Evolutionary conservation across 495 filamentous ascomycete species (phyloP).

Genomic region (Sordaria brevicollis): DNA sequence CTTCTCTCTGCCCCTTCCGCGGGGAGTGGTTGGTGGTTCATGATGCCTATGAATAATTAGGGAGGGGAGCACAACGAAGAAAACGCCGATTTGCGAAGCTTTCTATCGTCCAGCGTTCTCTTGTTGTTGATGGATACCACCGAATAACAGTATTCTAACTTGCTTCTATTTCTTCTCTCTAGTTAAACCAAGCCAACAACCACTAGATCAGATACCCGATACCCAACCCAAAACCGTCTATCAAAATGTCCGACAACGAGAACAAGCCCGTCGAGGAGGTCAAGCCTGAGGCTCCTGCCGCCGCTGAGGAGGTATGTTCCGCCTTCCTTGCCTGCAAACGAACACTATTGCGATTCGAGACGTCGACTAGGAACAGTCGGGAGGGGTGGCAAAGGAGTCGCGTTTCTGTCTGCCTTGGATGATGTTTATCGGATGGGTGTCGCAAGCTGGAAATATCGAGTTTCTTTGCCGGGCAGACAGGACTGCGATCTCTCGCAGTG

Average conservation of each 20-base stretch:
- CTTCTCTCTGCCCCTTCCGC: not conserved
- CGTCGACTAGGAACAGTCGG: not conserved
- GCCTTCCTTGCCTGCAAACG: not conserved
- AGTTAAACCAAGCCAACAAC: not conserved
- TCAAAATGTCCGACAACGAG: constrained; percentile 34
- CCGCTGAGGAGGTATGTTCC: constrained; percentile 34
- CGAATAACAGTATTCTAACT: not conserved
- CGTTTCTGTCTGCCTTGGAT: not conserved
- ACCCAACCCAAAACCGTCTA: not conserved
- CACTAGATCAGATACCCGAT: not conserved
- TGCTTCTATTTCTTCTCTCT: not conserved
- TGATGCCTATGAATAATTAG: not conserved
- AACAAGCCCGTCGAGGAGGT: constrained; percentile 27
- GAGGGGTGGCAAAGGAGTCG: not conserved
- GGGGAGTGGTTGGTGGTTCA: not conserved
- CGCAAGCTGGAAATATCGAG: not conserved
- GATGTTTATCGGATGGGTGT: not conserved
- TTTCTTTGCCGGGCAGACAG: not conserved
- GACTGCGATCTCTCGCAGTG: not conserved
- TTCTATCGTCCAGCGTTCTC: not conserved
- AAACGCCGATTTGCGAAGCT: not conserved
- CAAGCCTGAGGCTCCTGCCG: constrained; percentile 36
- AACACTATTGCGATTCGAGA: not conserved
- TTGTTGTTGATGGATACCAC: not conserved
- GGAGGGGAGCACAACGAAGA: not conserved